Conservation (phyloP, 129 eudicot genomes). For the Ambrosia trifida region DNA sequence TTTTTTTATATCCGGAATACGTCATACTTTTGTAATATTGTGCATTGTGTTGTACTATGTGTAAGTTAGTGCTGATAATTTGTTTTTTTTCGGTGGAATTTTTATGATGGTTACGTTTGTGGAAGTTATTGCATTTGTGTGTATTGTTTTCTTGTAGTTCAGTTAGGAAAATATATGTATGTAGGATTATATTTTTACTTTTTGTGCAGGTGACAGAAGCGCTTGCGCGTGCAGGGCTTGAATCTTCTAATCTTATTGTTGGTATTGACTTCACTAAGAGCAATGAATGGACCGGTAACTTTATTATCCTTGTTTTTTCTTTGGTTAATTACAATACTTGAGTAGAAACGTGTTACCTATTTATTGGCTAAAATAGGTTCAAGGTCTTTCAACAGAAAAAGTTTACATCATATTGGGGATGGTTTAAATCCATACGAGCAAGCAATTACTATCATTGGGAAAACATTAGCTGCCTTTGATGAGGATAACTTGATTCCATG, state of each 20-base stretch:
- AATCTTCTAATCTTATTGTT: constrained; percentile 90
- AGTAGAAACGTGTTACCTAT: constrained; percentile 24
- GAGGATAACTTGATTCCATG: constrained; percentile 98
- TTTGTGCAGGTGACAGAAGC: constrained; percentile 78
- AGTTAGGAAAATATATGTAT: not conserved
- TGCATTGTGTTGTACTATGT: constrained; percentile 22
- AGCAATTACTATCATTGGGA: constrained; percentile 95
- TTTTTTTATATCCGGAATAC: not conserved
- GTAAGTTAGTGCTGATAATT: constrained; percentile 20
- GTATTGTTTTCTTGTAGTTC: constrained; percentile 9
- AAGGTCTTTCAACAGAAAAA: constrained; percentile 68
- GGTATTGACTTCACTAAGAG: constrained; percentile 98
- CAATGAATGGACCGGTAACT: constrained; percentile 93
- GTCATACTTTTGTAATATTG: constrained; percentile 29
- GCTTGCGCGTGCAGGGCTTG: constrained; percentile 90
- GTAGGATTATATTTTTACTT: constrained; percentile 8
- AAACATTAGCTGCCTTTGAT: constrained; percentile 87
- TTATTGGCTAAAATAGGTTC: constrained; percentile 54
- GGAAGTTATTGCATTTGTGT: not conserved
- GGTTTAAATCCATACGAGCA: constrained; percentile 81
- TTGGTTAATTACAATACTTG: not conserved
- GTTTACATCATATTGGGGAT: constrained; percentile 82
- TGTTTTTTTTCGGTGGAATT: constrained; percentile 11
- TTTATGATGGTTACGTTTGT: constrained; percentile 16
- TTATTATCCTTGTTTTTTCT: constrained; percentile 8